A percentile compares a stretch with the other conserved stretches of the same genome.
Conservation (phyloP, 2,329 filamentous ascomycete genomes). For the Dothistroma pini region DNA sequence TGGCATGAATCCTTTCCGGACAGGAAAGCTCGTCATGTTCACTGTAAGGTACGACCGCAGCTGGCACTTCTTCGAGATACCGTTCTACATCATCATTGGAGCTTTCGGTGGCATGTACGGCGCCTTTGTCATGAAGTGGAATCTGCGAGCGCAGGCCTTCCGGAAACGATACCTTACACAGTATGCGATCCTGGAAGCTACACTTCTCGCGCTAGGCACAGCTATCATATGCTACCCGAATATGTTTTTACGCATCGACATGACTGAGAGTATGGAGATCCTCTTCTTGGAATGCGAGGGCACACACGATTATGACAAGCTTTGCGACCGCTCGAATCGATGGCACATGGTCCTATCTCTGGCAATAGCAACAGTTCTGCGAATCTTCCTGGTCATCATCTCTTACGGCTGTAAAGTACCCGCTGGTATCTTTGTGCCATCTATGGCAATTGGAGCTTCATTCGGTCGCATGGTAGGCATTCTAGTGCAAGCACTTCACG, state of each 20-base stretch:
- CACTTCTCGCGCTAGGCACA: constrained; percentile 74
- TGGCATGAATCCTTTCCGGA: constrained; percentile 96
- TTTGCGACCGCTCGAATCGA: constrained; percentile 76
- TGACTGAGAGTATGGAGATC: constrained; percentile 99
- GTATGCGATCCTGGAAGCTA: constrained; percentile 83
- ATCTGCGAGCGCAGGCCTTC: constrained; percentile 84
- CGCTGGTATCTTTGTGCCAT: constrained; percentile 95
- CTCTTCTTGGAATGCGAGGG: constrained; percentile 92
- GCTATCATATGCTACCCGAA: constrained; percentile 97
- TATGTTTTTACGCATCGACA: constrained; percentile 90
- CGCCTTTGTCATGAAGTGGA: constrained; percentile 97
- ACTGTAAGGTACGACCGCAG: constrained; percentile 91
- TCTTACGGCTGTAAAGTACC: constrained; percentile 98
- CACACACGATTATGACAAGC: constrained; percentile 78
- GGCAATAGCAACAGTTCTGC: constrained; percentile 71
- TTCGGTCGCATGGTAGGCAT: constrained; percentile 96
- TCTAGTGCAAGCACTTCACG: constrained; percentile 82
- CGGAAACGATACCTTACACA: constrained; percentile 85
- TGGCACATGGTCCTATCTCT: constrained; percentile 77
- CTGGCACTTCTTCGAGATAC: constrained; percentile 95
- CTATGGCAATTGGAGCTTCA: constrained; percentile 93
- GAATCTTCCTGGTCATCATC: constrained; percentile 82
- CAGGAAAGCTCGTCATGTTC: constrained; percentile 98
- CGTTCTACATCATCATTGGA: constrained; percentile 89
- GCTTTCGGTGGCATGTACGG: constrained; percentile 94